Evolutionary conservation across 2,329 filamentous ascomycete species (phyloP), one percentile per base, ranked within the genome.

Genomic region (Fusarium xylarioides): DNA sequence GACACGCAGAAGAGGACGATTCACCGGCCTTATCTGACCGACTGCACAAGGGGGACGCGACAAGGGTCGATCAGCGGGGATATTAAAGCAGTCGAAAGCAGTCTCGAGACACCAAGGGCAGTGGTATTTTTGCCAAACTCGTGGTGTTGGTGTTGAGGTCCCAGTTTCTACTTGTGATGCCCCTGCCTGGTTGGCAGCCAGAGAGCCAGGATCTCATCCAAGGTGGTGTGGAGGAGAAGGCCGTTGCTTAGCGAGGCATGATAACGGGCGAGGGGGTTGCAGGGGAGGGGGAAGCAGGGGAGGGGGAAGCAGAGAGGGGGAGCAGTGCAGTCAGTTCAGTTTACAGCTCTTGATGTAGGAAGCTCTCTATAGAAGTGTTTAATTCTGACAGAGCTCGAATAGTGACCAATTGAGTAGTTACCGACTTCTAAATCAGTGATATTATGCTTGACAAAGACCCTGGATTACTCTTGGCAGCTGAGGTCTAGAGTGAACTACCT

Each of bases 1-100:
- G 49, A 35, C 34, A 68, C 42, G 43, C 63, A 50, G 52, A 57
- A n/a, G 30, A 35, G 53, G 52, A 26, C 19, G 60, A 63, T 65
- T 66, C 60, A 67, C 69, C 57, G 72, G 63, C 67, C 72, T 74
- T 76, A 76, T 76, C 74, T 76, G 74, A 76, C 74, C 74, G 74
- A 68, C 70, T 73, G 58, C 60, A 59, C 62, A 71, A 40, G 61
- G 63, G 55, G 28, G 21, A 50, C 44, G 34, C 55, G 55, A 59
- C 44, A 59, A 70, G 73, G 71, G 66, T 50, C 69, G 74, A 76
- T 76, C 73, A 50, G 70, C 73, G 74, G 74, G 74, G 74, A 76
- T 76, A 76, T 76, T 74, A 69, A 65, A 55, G 71, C 74, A 76
- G 55, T 76, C 19, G 74, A 43, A 63, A 56, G 40, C 35, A 34